phyloP scores from a whole-genome alignment of 2,329 filamentous ascomycete genomes.

The Blastomyces parvus region DNA sequence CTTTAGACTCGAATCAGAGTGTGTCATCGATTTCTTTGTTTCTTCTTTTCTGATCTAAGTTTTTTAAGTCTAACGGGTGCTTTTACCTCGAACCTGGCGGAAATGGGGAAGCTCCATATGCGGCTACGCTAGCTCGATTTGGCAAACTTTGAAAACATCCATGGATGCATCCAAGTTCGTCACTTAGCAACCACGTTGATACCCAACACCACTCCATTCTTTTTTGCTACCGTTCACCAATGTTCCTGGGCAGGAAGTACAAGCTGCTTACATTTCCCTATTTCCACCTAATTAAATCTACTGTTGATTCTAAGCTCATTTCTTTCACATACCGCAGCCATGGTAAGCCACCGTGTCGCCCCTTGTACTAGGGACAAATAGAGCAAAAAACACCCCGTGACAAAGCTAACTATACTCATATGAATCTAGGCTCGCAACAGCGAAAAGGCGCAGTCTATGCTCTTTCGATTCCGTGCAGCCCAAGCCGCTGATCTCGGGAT shows the following conservation, averaged over 20 bases:
- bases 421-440: conserved; percentile 72
- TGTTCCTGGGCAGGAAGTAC: not conserved
- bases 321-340: conserved; percentile 2
- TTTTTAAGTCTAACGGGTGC: too few relatives aligned
- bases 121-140: not conserved
- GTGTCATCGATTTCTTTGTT: not conserved
- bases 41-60: not conserved
- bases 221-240: not conserved
- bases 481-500: conserved; percentile 95
- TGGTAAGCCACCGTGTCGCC: conserved; percentile 6
- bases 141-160: not conserved
- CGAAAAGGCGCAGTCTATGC: conserved; percentile 99
- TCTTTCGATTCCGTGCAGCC: conserved; percentile 97
- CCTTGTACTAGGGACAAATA: not conserved
- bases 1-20: not conserved
- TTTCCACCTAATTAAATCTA: not conserved
- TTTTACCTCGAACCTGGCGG: not conserved
- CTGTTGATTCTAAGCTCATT: not conserved
- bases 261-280: not conserved
- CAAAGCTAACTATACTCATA: conserved; percentile 2
- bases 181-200: conserved; percentile 5
- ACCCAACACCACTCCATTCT: not conserved
- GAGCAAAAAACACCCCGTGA: not conserved
- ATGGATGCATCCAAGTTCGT: not conserved
- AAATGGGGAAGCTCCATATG: not conserved